Conservation (phyloP, 305 asterid species). For the Solanum hybrid region DNA sequence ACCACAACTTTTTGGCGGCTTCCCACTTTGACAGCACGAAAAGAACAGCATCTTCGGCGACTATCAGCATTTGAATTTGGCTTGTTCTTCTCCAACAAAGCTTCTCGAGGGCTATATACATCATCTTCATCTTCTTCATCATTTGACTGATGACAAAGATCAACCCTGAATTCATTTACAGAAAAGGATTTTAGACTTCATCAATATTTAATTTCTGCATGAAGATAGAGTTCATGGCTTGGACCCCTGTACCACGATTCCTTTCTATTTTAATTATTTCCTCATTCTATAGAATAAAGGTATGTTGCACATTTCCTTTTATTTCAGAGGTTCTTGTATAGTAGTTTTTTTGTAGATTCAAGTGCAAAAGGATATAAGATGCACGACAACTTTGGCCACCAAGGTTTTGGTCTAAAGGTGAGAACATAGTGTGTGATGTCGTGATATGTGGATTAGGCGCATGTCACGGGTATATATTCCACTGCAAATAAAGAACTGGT, state of each 20-base stretch:
- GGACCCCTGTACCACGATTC: not conserved
- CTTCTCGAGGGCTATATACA: constrained; percentile 43
- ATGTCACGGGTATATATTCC: not conserved
- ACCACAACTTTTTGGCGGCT: constrained; percentile 88
- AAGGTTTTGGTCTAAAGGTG: not conserved
- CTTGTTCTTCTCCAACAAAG: constrained; percentile 56
- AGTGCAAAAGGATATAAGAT: not conserved
- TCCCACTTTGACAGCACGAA: constrained; percentile 45
- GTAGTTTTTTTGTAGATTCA: not conserved
- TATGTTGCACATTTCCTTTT: not conserved
- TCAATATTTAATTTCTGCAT: not conserved
- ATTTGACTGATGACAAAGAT: constrained; percentile 83
- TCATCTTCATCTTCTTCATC: constrained; percentile 87
- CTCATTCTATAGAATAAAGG: not conserved
- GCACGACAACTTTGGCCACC: not conserved
- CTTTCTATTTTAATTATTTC: not conserved
- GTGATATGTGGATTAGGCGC: not conserved
- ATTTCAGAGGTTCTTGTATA: not conserved
- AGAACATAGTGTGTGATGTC: not conserved
- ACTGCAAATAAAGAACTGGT: not conserved
- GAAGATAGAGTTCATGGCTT: not conserved
- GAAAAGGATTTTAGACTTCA: not conserved
- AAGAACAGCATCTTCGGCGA: constrained; percentile 54
- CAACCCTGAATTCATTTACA: constrained; percentile 64
- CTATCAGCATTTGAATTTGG: constrained; percentile 22